Conservation (phyloP, 2,329 filamentous ascomycete species). For the Pseudonectria buxi region DNA sequence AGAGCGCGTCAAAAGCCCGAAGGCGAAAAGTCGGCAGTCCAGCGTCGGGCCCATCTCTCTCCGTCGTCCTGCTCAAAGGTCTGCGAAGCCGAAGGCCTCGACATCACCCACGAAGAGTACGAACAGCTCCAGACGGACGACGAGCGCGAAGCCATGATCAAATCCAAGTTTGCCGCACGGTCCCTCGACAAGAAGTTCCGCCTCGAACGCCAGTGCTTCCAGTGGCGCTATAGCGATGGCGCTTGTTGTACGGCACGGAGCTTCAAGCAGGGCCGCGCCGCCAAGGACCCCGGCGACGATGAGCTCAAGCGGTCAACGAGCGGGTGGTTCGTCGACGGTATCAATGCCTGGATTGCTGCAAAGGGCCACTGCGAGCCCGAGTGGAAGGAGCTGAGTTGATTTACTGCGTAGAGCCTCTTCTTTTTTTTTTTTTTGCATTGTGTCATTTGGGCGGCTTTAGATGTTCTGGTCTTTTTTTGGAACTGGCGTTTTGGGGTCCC, state of each 20-base stretch:
- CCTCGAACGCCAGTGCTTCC: slow-evolving; percentile 35
- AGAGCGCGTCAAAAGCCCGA: slow-evolving; percentile 31
- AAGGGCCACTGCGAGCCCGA: slow-evolving; percentile 36
- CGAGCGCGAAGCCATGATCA: slow-evolving; percentile 22
- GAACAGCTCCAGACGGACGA: slow-evolving; percentile 21
- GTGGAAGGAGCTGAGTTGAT: slow-evolving; percentile 32
- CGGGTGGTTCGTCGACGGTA: slow-evolving; percentile 41
- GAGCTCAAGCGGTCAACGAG: slow-evolving; percentile 30
- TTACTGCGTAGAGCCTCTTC: slow-evolving; percentile 3
- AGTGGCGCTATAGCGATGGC: slow-evolving; percentile 39
- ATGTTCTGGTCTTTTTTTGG: neutral
- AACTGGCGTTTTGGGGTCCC: no score
- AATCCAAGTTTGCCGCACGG: slow-evolving; percentile 20
- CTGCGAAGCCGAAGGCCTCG: slow-evolving; percentile 36
- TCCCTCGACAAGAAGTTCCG: slow-evolving; percentile 18
- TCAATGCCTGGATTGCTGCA: slow-evolving; percentile 40
- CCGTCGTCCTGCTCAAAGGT: slow-evolving; percentile 42
- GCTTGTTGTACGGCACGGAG: slow-evolving; percentile 37
- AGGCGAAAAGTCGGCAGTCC: slow-evolving; percentile 33
- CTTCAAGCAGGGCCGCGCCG: slow-evolving; percentile 35
- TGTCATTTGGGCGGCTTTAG: slow-evolving; percentile 7
- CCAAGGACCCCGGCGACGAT: slow-evolving; percentile 26
- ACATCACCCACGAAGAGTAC: slow-evolving; percentile 29
- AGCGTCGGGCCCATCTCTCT: slow-evolving; percentile 39
- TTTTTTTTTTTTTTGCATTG: slow-evolving; percentile 11